Conservation (phyloP, 1,284 basidiomycete genomes). For the Cutaneotrichosporon curvatum region DNA sequence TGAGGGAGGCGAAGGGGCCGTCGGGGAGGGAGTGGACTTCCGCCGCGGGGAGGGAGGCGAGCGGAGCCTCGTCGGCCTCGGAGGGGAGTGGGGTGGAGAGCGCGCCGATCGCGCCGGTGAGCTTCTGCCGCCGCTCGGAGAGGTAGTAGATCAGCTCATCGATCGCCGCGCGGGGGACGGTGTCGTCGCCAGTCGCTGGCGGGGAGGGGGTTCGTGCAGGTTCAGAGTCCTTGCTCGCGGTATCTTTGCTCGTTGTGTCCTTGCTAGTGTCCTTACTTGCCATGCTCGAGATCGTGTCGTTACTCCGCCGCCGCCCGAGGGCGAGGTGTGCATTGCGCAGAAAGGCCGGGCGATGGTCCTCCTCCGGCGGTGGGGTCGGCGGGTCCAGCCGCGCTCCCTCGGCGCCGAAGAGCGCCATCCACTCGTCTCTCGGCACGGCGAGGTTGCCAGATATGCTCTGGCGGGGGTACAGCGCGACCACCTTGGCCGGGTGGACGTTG, state of each 20-base stretch:
- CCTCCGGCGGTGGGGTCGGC: constrained; percentile 1
- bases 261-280: background rate
- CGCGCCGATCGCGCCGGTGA: constrained; percentile 63
- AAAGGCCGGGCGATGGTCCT: background rate
- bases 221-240: no score
- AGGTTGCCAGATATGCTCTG: constrained; percentile 72
- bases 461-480: constrained; percentile 76
- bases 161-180: constrained; percentile 37
- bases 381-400: constrained; percentile 40
- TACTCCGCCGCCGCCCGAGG: constrained; percentile 30
- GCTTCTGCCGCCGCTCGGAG: constrained; percentile 76
- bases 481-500: constrained; percentile 86
- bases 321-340: constrained; percentile 9
- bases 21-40: constrained; percentile 64
- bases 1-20: constrained; percentile 60
- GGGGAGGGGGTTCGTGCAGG: no score
- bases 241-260: no score
- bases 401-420: constrained; percentile 83
- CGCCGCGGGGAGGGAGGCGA: constrained; percentile 51
- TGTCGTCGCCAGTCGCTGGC: no score
- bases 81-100: constrained; percentile 61
- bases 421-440: constrained; percentile 58
- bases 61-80: constrained; percentile 35
- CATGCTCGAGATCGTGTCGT: constrained; percentile 27
- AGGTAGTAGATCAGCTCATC: constrained; percentile 54